These are phyloP conservation scores for Magnaporthales sp. DNA, from an alignment of 2,329 filamentous ascomycete species.

Conservation along the genomic window DNA sequence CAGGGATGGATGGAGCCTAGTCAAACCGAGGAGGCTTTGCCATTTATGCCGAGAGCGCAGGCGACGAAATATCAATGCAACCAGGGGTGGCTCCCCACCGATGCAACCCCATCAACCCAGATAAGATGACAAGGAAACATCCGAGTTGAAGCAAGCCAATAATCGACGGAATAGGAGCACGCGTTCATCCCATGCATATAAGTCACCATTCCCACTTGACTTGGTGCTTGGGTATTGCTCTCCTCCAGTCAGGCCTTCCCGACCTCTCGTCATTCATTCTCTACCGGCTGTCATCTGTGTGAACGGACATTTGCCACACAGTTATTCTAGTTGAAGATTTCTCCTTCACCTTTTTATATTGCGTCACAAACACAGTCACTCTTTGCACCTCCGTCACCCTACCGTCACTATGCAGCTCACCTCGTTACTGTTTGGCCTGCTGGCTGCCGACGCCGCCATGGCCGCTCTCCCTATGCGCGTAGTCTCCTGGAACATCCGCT, in stretches of 20 bases:
- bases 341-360: background rate
- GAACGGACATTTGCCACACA: no score
- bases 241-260: background rate
- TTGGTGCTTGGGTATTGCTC: background rate
- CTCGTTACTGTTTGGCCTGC: background rate
- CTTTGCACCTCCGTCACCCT: background rate
- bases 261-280: background rate
- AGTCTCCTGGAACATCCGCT: slow-evolving; percentile 39
- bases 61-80: background rate
- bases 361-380: background rate
- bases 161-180: background rate
- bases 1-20: background rate
- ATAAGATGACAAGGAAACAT: background rate
- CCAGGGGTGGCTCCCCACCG: background rate
- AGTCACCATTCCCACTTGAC: background rate
- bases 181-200: background rate
- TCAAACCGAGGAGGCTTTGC: background rate
- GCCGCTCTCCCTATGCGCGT: slow-evolving; percentile 23
- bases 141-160: background rate
- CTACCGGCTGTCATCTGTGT: background rate
- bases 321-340: no score
- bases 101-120: background rate
- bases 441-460: background rate
- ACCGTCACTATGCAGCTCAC: background rate
- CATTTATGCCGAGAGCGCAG: background rate